Percentiles rank a stretch among this genome's conserved stretches.
These are phyloP conservation scores for Aureobasidium namibiae DNA, from an alignment of 2,329 filamentous ascomycete species.

Conservation along the genomic window DNA sequence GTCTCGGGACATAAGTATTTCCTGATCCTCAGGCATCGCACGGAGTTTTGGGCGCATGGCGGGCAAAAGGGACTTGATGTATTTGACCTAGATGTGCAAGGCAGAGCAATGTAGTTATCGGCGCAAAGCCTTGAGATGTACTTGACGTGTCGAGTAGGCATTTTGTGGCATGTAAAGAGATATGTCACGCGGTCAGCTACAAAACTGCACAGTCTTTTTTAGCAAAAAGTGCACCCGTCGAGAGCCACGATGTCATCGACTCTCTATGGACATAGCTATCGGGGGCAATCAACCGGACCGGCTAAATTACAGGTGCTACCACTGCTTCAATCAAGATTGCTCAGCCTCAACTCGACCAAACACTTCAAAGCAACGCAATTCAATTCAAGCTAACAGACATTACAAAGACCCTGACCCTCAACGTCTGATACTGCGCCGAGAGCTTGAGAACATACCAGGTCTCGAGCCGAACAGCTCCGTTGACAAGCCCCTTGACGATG, in stretches of 20 bases:
- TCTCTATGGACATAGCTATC: too few relatives aligned
- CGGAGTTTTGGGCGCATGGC: neutral
- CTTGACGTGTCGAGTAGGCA: neutral
- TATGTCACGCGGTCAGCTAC: too few relatives aligned
- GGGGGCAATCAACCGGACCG: neutral
- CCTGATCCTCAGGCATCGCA: slow-evolving; percentile 3
- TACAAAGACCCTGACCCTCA: neutral
- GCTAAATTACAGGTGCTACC: neutral
- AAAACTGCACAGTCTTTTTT: too few relatives aligned
- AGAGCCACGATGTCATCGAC: too few relatives aligned
- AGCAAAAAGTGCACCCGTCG: too few relatives aligned
- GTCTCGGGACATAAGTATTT: neutral
- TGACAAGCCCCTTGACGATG: neutral
- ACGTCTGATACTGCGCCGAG: slow-evolving; percentile 19
- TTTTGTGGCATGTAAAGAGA: too few relatives aligned
- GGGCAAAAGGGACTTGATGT: neutral
- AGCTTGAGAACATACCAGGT: neutral
- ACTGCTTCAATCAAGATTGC: neutral
- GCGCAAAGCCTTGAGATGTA: neutral
- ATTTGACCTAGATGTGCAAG: slow-evolving; percentile 1
- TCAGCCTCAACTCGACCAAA: neutral
- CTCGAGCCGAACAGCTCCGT: neutral
- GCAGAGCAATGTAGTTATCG: neutral
- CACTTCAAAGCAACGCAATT: neutral
- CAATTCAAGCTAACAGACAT: neutral